These are phyloP conservation scores for Anthostomella pinea DNA, from an alignment of 2,329 filamentous ascomycete genomes.

Conservation along the genomic window DNA sequence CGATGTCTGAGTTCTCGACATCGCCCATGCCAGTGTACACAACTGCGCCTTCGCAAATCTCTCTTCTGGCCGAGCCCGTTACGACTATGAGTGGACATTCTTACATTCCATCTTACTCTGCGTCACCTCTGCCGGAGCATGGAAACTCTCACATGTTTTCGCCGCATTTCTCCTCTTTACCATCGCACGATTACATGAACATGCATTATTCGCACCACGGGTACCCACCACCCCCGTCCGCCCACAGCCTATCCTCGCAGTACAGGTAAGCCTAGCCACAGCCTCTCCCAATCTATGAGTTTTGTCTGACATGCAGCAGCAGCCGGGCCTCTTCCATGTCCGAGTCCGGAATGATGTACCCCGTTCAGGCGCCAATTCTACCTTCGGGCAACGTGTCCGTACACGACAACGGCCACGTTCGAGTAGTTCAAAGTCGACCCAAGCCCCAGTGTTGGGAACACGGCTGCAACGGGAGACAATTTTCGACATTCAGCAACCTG, in stretches of 20 bases:
- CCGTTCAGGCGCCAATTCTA: slow-evolving; percentile 36
- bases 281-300: background rate
- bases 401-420: slow-evolving; percentile 51
- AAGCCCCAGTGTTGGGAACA: slow-evolving; percentile 98
- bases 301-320: slow-evolving; percentile 20
- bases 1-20: slow-evolving; percentile 41
- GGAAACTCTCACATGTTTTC: slow-evolving; percentile 29
- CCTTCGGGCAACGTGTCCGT: slow-evolving; percentile 32
- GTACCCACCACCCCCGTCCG: slow-evolving; percentile 28
- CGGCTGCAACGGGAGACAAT: slow-evolving; percentile 91
- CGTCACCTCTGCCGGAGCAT: slow-evolving; percentile 44
- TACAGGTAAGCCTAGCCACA: slow-evolving; percentile 37
- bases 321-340: slow-evolving; percentile 40
- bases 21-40: slow-evolving; percentile 50
- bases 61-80: slow-evolving; percentile 49
- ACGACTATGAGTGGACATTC: slow-evolving; percentile 40
- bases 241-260: slow-evolving; percentile 32
- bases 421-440: slow-evolving; percentile 74
- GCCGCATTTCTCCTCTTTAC: slow-evolving; percentile 29
- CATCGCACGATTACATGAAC: slow-evolving; percentile 40
- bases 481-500: slow-evolving; percentile 94
- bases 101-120: slow-evolving; percentile 50
- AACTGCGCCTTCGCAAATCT: slow-evolving; percentile 48
- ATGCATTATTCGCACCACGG: slow-evolving; percentile 44
- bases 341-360: slow-evolving; percentile 44